Conservation (phyloP, 2,329 filamentous ascomycete genomes). For the Neofusicoccum cordaticola region DNA sequence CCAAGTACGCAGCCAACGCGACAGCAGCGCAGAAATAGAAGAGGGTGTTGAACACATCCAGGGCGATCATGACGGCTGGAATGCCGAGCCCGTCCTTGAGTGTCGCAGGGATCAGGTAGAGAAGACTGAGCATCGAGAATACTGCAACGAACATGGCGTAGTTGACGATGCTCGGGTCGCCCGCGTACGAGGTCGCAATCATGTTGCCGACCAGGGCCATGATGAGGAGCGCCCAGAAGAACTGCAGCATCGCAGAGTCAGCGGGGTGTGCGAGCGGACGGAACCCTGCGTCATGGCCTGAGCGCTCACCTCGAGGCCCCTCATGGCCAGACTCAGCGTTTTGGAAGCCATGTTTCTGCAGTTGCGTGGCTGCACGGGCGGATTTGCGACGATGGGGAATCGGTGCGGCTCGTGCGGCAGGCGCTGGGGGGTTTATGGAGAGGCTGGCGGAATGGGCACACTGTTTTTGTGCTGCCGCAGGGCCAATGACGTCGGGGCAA, state of each 20-base stretch:
- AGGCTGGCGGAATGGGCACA: neutral
- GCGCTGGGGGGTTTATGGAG: neutral
- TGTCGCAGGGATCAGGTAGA: slow-evolving; percentile 60
- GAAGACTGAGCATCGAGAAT: slow-evolving; percentile 62
- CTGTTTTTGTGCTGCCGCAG: neutral
- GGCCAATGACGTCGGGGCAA: slow-evolving; percentile 10
- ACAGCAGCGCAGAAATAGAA: slow-evolving; percentile 71
- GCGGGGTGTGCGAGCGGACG: slow-evolving; percentile 2
- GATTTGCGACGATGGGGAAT: neutral
- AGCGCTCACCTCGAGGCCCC: slow-evolving; percentile 40
- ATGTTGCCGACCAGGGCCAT: slow-evolving; percentile 63
- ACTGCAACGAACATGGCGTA: slow-evolving; percentile 68
- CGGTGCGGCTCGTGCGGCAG: neutral
- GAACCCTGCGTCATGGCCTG: neutral
- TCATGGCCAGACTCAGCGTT: slow-evolving; percentile 39
- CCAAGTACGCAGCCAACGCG: slow-evolving; percentile 67
- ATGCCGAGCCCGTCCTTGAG: slow-evolving; percentile 54
- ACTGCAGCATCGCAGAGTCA: slow-evolving; percentile 38
- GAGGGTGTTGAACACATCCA: slow-evolving; percentile 60
- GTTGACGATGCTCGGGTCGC: slow-evolving; percentile 58
- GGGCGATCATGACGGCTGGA: slow-evolving; percentile 52
- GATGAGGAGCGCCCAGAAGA: slow-evolving; percentile 59
- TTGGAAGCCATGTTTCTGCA: slow-evolving; percentile 38
- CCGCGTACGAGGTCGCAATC: slow-evolving; percentile 51
- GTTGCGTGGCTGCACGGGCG: slow-evolving; percentile 20